Evolutionary conservation across 176 grass and related monocot genomes (phyloP), one percentile per base, ranked within the genome.

Genomic region (Carex myosuroides): DNA sequence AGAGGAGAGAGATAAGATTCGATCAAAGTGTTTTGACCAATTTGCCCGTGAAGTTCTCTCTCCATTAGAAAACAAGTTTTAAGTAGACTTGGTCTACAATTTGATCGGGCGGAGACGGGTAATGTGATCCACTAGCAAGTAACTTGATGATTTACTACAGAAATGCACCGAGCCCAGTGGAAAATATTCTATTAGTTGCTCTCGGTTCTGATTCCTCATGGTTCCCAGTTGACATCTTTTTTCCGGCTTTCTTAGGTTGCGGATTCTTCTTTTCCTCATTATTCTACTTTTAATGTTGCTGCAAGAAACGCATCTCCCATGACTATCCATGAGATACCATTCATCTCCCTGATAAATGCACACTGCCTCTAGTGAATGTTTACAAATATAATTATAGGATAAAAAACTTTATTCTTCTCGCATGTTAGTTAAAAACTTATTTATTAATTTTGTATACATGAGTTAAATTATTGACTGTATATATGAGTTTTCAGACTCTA

Each of bases 1-100:
- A 17, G 14, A 10, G 6, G 77, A 81, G 79, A 81, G 79, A 81
- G 79, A 81, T 81, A 64, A 81, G 79, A 81, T 81, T 81, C 79
- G 30, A 79, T 37, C 76, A 0, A 46, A 64, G 58, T 81, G 79
- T 20, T 81, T 61, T 81, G 79, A 81, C 79, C 17, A 81, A 61
- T 64, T 62, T 81, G 56, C 79, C 79, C 79, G 26, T 80, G 54
- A 80, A 54, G 26, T 59, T 59, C 52, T 79, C 73, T 53, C 13
- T 2, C 2, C 13, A 29, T 46, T 78, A 16, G 0, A 14, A 56
- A 54, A 76, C 0, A 30, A 16, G 4, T 59, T 59, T n/a, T 2
- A 17, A 18, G 32, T 79, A 56, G 56, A 81, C 55, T 53, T 6
- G 79, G 24, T 61, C 60, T 64, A 81, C 17, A 1, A n/a, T 10